Base-by-base conservation (phyloP, 2,329 filamentous ascomycete species). In the Basipetospora chlamydospora region DNA sequence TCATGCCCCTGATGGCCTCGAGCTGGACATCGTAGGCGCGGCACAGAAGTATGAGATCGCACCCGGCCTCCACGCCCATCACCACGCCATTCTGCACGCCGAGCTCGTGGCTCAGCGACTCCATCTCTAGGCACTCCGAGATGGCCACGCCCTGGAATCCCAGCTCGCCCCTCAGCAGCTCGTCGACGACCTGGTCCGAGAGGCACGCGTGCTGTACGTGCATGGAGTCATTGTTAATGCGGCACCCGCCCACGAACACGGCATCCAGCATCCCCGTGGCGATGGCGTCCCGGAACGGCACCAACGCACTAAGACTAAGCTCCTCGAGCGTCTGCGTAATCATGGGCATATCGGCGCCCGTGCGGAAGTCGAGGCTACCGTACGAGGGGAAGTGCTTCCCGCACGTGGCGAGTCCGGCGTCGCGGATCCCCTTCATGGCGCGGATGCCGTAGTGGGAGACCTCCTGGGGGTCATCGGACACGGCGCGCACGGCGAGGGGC, bases 311-410 rank as follows among this genome's bases (percentile, higher is more conserved):
- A n/a, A 95, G 63, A 44, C 85, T 93, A 30, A 96, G 65, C 49
- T 94, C 87, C 52, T 95, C 88, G 10, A 95, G 59, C 0, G 87
- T 93, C 53, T 96, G 87, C 0, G 86, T 95, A 47, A 96, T 95
- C 42, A 93, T 90, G 11, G 88, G 88, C 21, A 96, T 86, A 49
- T 95, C 87, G 17, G 92, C 63, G 33, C 83, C 87, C 10, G 86
- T 87, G 2, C 93, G 71, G 47, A 95, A 94, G 53, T 95, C 87
- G 13, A 96, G 65, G 48, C 94, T 95, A 22, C 88, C 88, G 50
- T 95, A 96, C 0, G 86, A 94, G 3, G 88, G 88, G 47, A 96
- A 95, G 55, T 96, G 88, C 55, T 96, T 96, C 39, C 88, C 88
- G 50, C 90, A 86, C 1, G 85, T 92, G 3, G 79, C 83, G 31